Conservation (phyloP, 805 yeast genomes). For the Starmerella khaoyaiensis region DNA sequence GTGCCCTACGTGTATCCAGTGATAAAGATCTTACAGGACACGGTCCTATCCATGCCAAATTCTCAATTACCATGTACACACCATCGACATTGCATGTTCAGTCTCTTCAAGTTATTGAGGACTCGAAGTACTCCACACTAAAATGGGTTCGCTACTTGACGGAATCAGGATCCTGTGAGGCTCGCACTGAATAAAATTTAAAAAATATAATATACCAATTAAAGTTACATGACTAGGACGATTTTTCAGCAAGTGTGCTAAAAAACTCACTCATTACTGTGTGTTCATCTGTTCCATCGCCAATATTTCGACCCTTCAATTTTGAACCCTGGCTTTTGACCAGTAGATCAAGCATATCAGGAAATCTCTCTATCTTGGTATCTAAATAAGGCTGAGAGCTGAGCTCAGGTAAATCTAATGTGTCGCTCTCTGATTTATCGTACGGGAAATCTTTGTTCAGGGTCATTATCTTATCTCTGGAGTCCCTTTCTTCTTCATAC, state of each 20-base stretch:
- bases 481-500: slow-evolving; percentile 5
- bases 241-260: slow-evolving; percentile 6
- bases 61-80: slow-evolving; percentile 60
- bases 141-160: slow-evolving; percentile 81
- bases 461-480: slow-evolving; percentile 16
- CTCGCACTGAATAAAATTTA: slow-evolving; percentile 37
- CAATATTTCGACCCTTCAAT: background rate
- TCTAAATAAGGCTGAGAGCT: background rate
- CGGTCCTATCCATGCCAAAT: slow-evolving; percentile 52
- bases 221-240: background rate
- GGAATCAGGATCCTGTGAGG: slow-evolving; percentile 68
- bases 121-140: slow-evolving; percentile 50
- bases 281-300: slow-evolving; percentile 7
- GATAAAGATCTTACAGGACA: slow-evolving; percentile 1
- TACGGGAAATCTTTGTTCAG: slow-evolving; percentile 15
- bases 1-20: slow-evolving; percentile 48
- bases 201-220: background rate
- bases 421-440: slow-evolving; percentile 4
- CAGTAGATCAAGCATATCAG: background rate
- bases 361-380: background rate
- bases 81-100: slow-evolving; percentile 65
- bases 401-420: slow-evolving; percentile 1
- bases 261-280: slow-evolving; percentile 15
- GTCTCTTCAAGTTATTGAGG: slow-evolving; percentile 52
- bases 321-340: too few relatives aligned